phyloP scores from a whole-genome alignment of 768 basidiomycete species.

The Multifurca ochricompacta region DNA sequence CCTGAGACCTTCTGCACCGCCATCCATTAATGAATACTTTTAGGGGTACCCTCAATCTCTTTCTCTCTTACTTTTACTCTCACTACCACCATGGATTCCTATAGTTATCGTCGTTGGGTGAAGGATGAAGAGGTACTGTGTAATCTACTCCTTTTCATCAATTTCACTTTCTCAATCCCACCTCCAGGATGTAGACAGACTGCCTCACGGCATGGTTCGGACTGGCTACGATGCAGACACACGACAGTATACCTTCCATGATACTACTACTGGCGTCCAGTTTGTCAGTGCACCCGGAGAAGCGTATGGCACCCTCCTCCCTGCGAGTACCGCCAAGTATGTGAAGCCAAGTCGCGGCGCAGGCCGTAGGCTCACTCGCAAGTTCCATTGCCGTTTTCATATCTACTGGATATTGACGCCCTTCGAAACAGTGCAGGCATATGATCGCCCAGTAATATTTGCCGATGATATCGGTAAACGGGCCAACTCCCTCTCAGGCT shows the following conservation, averaged over 20 bases:
- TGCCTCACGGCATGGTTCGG: constrained; percentile 14
- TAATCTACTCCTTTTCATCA: neutral
- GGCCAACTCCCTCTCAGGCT: neutral
- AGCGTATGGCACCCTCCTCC: constrained; percentile 14
- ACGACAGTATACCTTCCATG: constrained; percentile 14
- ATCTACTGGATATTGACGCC: neutral
- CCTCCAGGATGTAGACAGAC: constrained; percentile 8
- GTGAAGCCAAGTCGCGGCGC: neutral
- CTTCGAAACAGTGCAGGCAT: constrained; percentile 6
- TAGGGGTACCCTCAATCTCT: no score
- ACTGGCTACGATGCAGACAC: constrained; percentile 15
- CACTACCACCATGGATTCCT: neutral
- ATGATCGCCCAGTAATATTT: constrained; percentile 13
- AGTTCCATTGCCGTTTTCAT: neutral
- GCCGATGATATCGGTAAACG: neutral
- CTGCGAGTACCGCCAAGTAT: neutral
- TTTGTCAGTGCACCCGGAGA: constrained; percentile 13
- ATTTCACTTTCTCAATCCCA: neutral
- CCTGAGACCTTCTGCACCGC: no score
- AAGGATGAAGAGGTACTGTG: constrained; percentile 1
- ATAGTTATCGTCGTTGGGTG: neutral
- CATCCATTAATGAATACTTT: no score
- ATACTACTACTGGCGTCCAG: neutral
- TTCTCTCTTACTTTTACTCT: neutral
- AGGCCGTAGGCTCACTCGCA: constrained; percentile 4